These are phyloP conservation scores for Yarrowia bubula DNA, from an alignment of 805 yeast genomes.

Conservation along the genomic window DNA sequence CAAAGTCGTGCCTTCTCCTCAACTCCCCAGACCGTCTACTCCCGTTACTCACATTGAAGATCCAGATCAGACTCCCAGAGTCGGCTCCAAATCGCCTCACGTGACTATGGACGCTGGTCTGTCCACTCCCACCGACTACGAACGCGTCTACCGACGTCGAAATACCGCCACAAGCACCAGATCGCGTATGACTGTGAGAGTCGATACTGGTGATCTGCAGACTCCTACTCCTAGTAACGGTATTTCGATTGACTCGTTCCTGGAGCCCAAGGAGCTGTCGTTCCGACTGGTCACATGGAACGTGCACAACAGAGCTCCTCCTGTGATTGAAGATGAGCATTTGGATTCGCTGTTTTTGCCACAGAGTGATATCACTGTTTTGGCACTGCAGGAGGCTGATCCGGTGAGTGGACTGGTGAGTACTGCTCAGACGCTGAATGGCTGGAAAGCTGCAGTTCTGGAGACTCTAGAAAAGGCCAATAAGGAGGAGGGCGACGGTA, in stretches of 20 bases:
- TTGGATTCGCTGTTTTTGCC: conserved; percentile 29
- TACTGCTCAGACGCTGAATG: conserved; percentile 9
- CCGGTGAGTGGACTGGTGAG: conserved; percentile 34
- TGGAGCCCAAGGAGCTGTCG: conserved; percentile 29
- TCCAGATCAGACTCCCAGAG: conserved; percentile 1
- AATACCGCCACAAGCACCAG: not conserved
- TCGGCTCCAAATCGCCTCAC: not conserved
- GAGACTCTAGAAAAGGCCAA: conserved; percentile 33
- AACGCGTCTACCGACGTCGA: conserved; percentile 8
- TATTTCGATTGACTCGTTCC: conserved; percentile 28
- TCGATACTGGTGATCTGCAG: not conserved
- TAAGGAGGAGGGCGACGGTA: not conserved
- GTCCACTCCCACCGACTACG: not conserved
- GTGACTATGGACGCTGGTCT: conserved; percentile 1
- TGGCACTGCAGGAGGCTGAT: conserved; percentile 53
- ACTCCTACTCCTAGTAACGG: conserved; percentile 14
- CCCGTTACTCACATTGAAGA: not conserved
- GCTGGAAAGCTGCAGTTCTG: conserved; percentile 20
- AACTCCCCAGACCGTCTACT: not conserved
- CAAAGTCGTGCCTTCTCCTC: not conserved
- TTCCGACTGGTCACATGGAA: conserved; percentile 39
- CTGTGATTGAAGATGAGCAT: conserved; percentile 30
- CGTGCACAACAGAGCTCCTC: conserved; percentile 35
- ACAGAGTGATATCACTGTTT: conserved; percentile 39
- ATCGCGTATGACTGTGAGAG: not conserved